Percentiles rank a stretch among this genome's conserved stretches.
phyloP scores from a whole-genome alignment of 2,329 filamentous ascomycete species.

The Berkeleyomyces basicola region DNA sequence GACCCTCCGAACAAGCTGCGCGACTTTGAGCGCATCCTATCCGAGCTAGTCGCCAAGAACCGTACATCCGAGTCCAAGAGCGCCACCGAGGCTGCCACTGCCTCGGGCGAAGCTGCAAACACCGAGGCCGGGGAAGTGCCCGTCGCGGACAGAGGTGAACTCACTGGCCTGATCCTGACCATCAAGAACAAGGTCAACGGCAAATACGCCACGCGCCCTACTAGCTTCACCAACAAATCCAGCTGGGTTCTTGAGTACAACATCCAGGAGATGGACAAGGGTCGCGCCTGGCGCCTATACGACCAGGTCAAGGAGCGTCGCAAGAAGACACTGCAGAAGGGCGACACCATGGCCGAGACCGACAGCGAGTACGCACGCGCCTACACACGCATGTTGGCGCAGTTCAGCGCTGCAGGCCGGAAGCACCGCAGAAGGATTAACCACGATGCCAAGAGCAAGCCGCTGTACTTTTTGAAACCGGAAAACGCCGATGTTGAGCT shows the following conservation, averaged over 20 bases:
- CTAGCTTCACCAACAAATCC: constrained; percentile 22
- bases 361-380: constrained; percentile 25
- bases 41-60: constrained; percentile 26
- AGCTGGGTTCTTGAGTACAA: constrained; percentile 69
- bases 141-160: constrained; percentile 18
- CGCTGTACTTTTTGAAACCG: constrained; percentile 25
- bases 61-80: neutral
- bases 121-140: neutral
- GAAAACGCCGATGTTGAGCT: constrained; percentile 25
- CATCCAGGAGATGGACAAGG: constrained; percentile 41
- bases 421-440: constrained; percentile 40
- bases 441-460: constrained; percentile 29
- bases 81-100: neutral
- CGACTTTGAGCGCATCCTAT: constrained; percentile 35
- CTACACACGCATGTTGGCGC: constrained; percentile 32
- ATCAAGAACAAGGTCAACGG: constrained; percentile 59
- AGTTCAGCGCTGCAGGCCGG: constrained; percentile 37
- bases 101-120: neutral
- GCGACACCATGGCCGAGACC: constrained; percentile 15
- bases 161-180: constrained; percentile 56
- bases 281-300: constrained; percentile 37
- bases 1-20: constrained; percentile 24
- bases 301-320: constrained; percentile 38
- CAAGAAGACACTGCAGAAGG: constrained; percentile 24
- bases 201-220: constrained; percentile 43